phyloP scores from a whole-genome alignment of 768 basidiomycete species.

The Pulveroboletus sp. region DNA sequence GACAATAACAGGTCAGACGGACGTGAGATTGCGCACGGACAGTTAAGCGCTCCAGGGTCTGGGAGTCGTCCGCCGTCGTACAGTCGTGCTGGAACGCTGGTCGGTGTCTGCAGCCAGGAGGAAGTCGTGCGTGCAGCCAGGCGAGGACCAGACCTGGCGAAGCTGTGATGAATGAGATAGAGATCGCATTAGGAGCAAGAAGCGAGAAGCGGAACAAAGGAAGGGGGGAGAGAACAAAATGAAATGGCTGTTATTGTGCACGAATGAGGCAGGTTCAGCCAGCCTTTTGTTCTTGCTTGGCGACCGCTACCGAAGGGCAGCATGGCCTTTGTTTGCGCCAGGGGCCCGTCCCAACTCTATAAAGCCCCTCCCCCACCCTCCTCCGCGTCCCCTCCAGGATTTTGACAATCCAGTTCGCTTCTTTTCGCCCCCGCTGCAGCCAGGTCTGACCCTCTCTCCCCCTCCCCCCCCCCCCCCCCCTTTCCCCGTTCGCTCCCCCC shows the following conservation, averaged over 20 bases:
- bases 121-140: conserved; percentile 65
- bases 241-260: conserved; percentile 27
- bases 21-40: too few species aligned
- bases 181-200: conserved; percentile 10
- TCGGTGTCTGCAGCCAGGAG: conserved; percentile 79
- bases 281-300: conserved; percentile 33
- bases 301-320: conserved; percentile 18
- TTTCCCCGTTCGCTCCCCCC: conserved; percentile 8
- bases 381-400: conserved; percentile 23
- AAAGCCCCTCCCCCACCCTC: conserved; percentile 15
- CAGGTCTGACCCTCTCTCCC: conserved; percentile 19
- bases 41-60: too few species aligned
- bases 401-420: conserved; percentile 33
- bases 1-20: too few species aligned
- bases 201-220: conserved; percentile 17
- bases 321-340: conserved; percentile 10
- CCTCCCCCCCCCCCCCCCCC: conserved; percentile 5
- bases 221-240: conserved; percentile 16
- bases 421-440: conserved; percentile 21
- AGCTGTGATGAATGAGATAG: conserved; percentile 13
- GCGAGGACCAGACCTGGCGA: conserved; percentile 36
- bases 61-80: too few species aligned
- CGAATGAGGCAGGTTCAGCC: conserved; percentile 21
- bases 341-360: conserved; percentile 17
- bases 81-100: conserved; percentile 27